phyloP scores from a whole-genome alignment of 1,284 basidiomycete species.

The Microbotryum violaceum region DNA sequence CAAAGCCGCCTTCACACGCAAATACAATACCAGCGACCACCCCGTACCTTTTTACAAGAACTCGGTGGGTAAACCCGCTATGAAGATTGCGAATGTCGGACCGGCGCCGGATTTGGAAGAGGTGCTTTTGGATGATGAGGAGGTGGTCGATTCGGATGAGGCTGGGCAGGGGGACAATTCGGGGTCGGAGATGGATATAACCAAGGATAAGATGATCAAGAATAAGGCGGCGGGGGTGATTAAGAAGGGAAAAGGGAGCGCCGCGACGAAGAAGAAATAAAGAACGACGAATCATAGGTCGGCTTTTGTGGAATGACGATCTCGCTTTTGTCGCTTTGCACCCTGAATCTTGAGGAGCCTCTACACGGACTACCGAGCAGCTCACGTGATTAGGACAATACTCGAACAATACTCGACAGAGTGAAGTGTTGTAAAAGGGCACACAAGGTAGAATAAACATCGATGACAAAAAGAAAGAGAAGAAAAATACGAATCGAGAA shows the following conservation, averaged over 20 bases:
- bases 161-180: slow-evolving; percentile 13
- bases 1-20: slow-evolving; percentile 78
- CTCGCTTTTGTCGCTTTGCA: too few relatives aligned
- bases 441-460: not conserved
- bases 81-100: slow-evolving; percentile 60
- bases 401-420: too few relatives aligned
- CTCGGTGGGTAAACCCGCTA: slow-evolving; percentile 66
- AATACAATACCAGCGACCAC: slow-evolving; percentile 77
- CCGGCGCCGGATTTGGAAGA: slow-evolving; percentile 82
- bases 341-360: too few relatives aligned
- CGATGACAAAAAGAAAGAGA: slow-evolving; percentile 2
- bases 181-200: slow-evolving; percentile 17
- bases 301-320: too few relatives aligned
- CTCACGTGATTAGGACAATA: too few relatives aligned
- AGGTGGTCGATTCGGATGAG: slow-evolving; percentile 8
- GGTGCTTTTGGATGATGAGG: slow-evolving; percentile 54
- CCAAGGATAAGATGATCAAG: slow-evolving; percentile 36
- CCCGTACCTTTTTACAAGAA: slow-evolving; percentile 87
- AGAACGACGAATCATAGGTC: too few relatives aligned
- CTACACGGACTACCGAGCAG: too few relatives aligned
- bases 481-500: not conserved
- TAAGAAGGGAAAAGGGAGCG: not conserved
- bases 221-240: slow-evolving; percentile 26
- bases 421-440: too few relatives aligned
- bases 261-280: not conserved